Evolutionary conservation across 176 grass and related monocot genomes (phyloP).

Genomic region (Musa schizocarpa): DNA sequence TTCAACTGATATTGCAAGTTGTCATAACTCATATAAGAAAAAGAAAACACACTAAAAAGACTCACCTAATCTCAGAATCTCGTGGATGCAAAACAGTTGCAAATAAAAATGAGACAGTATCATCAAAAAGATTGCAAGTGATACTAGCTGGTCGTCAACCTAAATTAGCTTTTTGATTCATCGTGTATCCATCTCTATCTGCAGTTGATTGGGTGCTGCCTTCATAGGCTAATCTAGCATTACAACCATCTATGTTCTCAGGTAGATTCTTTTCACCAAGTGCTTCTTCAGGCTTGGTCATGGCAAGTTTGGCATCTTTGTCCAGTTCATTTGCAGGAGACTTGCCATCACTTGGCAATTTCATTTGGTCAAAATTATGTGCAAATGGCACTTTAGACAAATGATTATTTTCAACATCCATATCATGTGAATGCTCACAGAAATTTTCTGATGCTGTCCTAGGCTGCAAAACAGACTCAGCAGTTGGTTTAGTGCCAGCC

Average conservation of each 20-base stretch:
- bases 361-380: neutral
- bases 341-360: neutral
- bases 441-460: neutral
- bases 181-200: neutral
- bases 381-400: neutral
- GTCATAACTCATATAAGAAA: neutral
- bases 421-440: neutral
- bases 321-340: neutral
- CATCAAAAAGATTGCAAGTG: neutral
- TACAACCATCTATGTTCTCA: neutral
- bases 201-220: neutral
- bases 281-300: neutral
- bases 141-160: neutral
- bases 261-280: neutral
- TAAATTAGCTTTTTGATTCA: conserved; percentile 1
- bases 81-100: neutral
- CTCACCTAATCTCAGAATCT: neutral
- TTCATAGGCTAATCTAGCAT: neutral
- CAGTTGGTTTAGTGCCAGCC: neutral
- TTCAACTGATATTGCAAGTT: neutral
- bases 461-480: neutral
- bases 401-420: conserved; percentile 2
- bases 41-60: neutral
- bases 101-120: neutral
- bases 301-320: neutral